Conservation (phyloP, 2,329 filamentous ascomycete genomes). For the Botryosphaeria dothidea region DNA sequence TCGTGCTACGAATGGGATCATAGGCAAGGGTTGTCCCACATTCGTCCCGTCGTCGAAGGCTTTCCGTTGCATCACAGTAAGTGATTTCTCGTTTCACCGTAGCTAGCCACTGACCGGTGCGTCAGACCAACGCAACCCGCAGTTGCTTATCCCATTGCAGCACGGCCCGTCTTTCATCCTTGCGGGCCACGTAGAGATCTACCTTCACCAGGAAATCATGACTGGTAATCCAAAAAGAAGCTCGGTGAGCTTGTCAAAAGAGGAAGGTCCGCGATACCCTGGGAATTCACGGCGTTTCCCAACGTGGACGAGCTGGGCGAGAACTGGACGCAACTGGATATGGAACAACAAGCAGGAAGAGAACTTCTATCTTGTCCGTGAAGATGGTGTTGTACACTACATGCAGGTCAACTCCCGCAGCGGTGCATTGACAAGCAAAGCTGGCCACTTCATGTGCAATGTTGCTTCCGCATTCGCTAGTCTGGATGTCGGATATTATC, state of each 20-base stretch:
- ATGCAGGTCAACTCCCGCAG: constrained; percentile 63
- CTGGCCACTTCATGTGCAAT: constrained; percentile 65
- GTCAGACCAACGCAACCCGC: constrained; percentile 37
- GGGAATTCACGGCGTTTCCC: constrained; percentile 45
- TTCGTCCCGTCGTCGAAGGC: constrained; percentile 8
- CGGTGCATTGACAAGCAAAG: constrained; percentile 42
- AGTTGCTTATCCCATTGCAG: constrained; percentile 43
- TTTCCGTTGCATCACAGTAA: constrained; percentile 13
- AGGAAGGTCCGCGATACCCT: constrained; percentile 49
- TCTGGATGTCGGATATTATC: constrained; percentile 55
- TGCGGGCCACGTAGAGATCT: constrained; percentile 39
- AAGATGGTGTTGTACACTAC: constrained; percentile 79
- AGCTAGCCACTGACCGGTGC: background rate
- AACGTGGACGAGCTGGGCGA: constrained; percentile 82
- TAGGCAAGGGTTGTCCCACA: constrained; percentile 42
- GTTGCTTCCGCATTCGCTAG: constrained; percentile 82
- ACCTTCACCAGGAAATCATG: constrained; percentile 41
- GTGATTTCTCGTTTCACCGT: constrained; percentile 15
- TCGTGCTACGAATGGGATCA: constrained; percentile 55
- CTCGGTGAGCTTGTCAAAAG: constrained; percentile 22
- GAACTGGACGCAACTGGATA: constrained; percentile 64
- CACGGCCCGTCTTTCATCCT: constrained; percentile 44
- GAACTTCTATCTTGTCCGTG: constrained; percentile 80
- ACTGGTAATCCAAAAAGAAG: constrained; percentile 37
- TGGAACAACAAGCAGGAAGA: constrained; percentile 67